Conservation (phyloP, 495 filamentous ascomycete species). For the Chaetomidium leptoderma region DNA sequence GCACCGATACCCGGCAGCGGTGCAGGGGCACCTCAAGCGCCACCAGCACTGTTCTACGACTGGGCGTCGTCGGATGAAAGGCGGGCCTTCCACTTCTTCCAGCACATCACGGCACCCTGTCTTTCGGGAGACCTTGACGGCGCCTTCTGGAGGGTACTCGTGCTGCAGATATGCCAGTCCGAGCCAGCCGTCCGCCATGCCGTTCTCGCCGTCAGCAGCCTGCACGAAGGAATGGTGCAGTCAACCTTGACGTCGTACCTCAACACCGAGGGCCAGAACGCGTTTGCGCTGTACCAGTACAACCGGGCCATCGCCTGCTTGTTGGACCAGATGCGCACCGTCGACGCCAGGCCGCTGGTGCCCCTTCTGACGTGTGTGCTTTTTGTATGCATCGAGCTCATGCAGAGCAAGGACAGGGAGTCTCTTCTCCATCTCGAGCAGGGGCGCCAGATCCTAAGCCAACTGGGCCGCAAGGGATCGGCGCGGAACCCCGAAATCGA, state of each 20-base stretch:
- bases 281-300: slow-evolving; percentile 50
- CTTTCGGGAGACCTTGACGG: slow-evolving; percentile 49
- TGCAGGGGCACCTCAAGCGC: slow-evolving; percentile 17
- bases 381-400: slow-evolving; percentile 56
- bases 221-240: slow-evolving; percentile 45
- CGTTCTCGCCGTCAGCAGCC: slow-evolving; percentile 51
- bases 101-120: slow-evolving; percentile 43
- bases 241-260: slow-evolving; percentile 27
- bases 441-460: slow-evolving; percentile 36
- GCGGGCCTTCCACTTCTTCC: slow-evolving; percentile 52
- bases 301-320: slow-evolving; percentile 49
- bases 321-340: slow-evolving; percentile 38
- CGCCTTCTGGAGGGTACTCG: slow-evolving; percentile 53
- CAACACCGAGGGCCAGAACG: slow-evolving; percentile 31
- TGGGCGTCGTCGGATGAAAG: slow-evolving; percentile 35
- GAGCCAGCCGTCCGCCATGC: slow-evolving; percentile 60
- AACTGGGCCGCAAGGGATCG: slow-evolving; percentile 29
- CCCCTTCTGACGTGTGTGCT: slow-evolving; percentile 52
- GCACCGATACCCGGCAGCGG: slow-evolving; percentile 3
- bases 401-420: slow-evolving; percentile 46
- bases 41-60: slow-evolving; percentile 23
- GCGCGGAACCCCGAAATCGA: slow-evolving; percentile 26
- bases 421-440: slow-evolving; percentile 43
- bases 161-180: slow-evolving; percentile 52
- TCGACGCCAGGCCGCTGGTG: slow-evolving; percentile 43